Base-by-base conservation (phyloP, 768 basidiomycete species). In the Mycena pura region DNA sequence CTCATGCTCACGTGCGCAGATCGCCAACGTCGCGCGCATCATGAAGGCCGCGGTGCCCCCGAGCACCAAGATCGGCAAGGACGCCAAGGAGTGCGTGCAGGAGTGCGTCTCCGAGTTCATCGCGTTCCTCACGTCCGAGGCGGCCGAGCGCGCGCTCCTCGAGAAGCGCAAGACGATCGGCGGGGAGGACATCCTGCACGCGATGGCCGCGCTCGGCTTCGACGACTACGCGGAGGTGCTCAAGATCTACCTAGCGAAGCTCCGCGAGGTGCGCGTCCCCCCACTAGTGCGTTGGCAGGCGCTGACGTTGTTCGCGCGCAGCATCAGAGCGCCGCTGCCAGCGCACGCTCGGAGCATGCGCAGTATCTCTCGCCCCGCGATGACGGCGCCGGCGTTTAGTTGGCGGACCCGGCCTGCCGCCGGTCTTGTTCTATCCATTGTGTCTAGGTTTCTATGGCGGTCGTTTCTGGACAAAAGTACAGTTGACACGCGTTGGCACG, bases 51-150 rank as follows among this genome's bases (percentile, higher is more conserved):
- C 93, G 11, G 89, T 98, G 3, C 96, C 96, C 0, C 78, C 88
- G 0, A 91, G 91, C 19, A 93, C 96, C 40, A 99, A 99, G 78
- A 96, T 98, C 69, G 92, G 93, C 8, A 98, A 98, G 75, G 96
- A 99, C 76, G 95, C 95, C 43, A 99, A 99, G 73, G 96, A 99
- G 77, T 95, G 93, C 76, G 94, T 98, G 40, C 96, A 99, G 74
- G 96, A 98, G 77, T 97, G 96, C 76, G 94, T 97, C 56, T 95
- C 92, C 40, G 96, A 99, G 78, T 99, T 97, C 81, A 98, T 99
- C 74, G 89, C 88, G 68, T 99, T 99, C 83, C 95, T 99, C 78
- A 97, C 96, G 27, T 92, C 90, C 41, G 96, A 99, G 75, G 96
- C 96, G 5, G 94, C 93, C 15, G 96, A 98, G 76, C 94, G 94